phyloP scores from a whole-genome alignment of 208 protist species.

The Entamoeba dispar region DNA sequence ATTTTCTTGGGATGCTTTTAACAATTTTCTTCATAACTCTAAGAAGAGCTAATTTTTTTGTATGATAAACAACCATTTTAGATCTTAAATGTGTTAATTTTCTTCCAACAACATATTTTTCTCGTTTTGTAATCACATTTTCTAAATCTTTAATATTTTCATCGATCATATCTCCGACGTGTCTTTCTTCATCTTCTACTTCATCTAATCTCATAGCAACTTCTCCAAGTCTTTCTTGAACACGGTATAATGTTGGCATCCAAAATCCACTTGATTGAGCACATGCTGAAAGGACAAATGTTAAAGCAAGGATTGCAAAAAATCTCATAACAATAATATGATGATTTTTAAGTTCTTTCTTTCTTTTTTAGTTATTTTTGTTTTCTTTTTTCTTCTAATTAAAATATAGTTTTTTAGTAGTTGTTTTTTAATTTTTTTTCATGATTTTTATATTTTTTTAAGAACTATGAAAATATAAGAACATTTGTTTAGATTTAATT shows the following conservation, averaged over 20 bases:
- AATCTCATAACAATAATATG: neutral
- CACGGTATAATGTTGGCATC: neutral
- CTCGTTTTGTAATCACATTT: neutral
- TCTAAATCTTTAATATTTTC: neutral
- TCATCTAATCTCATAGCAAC: neutral
- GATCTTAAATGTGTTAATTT: neutral
- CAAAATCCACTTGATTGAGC: neutral
- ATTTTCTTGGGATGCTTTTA: neutral
- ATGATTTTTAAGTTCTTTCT: neutral
- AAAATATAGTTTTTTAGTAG: too few species aligned
- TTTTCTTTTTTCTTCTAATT: too few species aligned
- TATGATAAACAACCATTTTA: neutral
- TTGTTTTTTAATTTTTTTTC: too few species aligned
- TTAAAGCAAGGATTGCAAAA: neutral
- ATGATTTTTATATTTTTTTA: too few species aligned
- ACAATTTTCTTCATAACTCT: neutral
- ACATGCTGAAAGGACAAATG: neutral
- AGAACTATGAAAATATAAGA: too few species aligned
- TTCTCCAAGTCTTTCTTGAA: neutral
- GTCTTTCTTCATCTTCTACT: neutral
- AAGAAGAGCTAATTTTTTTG: neutral
- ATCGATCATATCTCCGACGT: neutral
- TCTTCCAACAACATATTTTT: neutral
- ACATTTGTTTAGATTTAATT: too few species aligned
- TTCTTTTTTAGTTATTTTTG: neutral